These are phyloP conservation scores for Tubosaeta sp. DNA, from an alignment of 768 basidiomycete genomes.

Conservation along the genomic window DNA sequence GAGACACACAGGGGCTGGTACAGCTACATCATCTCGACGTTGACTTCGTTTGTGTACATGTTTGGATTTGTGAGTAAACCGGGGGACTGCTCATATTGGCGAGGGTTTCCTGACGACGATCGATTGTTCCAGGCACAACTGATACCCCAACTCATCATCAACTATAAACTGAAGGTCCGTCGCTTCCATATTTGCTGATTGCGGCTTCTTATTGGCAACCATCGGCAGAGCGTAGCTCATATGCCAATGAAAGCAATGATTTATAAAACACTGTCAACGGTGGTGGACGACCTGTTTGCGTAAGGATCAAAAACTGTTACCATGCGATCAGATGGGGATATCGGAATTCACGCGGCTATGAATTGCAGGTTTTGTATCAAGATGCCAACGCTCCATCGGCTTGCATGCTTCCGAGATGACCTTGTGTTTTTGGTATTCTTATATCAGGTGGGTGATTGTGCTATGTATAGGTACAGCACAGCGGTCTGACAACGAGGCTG, in stretches of 20 bases:
- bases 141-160: conserved; percentile 87
- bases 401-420: conserved; percentile 88
- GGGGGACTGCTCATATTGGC: background rate
- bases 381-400: conserved; percentile 92
- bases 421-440: conserved; percentile 88
- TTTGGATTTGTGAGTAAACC: conserved; percentile 87
- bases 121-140: conserved; percentile 64
- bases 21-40: conserved; percentile 88
- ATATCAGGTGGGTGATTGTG: conserved; percentile 66
- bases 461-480: conserved; percentile 5
- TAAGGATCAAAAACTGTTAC: conserved; percentile 37
- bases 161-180: conserved; percentile 89
- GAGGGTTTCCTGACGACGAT: conserved; percentile 11
- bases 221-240: conserved; percentile 80
- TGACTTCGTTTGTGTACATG: conserved; percentile 92
- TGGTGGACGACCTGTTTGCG: conserved; percentile 92
- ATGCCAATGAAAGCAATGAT: conserved; percentile 99
- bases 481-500: conserved; percentile 14
- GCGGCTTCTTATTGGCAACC: conserved; percentile 4
- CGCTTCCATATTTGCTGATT: conserved; percentile 10
- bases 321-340: conserved; percentile 9
- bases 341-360: conserved; percentile 11
- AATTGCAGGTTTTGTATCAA: conserved; percentile 79
- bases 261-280: conserved; percentile 87
- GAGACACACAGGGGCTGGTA: conserved; percentile 94